Percentiles rank a stretch among this genome's conserved stretches.
These are phyloP conservation scores for Bisporella sp. DNA, from an alignment of 2,329 filamentous ascomycete species.

Conservation along the genomic window DNA sequence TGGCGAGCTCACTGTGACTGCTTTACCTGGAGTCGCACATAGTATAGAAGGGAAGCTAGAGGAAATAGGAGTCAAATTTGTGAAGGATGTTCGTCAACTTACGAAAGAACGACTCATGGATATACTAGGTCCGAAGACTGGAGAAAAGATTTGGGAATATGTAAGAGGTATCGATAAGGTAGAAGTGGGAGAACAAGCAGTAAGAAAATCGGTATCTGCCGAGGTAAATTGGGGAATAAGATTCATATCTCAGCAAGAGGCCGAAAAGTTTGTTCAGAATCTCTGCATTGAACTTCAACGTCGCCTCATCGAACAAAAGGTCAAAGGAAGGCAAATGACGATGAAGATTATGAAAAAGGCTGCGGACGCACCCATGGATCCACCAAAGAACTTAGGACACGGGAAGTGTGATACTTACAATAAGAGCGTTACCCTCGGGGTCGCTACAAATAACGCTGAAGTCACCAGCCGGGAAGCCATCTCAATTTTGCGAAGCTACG, in stretches of 20 bases:
- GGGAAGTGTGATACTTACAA: slow-evolving; percentile 93
- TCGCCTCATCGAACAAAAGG: slow-evolving; percentile 71
- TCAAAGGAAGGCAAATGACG: slow-evolving; percentile 82
- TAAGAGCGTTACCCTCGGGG: slow-evolving; percentile 75
- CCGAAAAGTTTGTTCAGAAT: slow-evolving; percentile 83
- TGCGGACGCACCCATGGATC: slow-evolving; percentile 80
- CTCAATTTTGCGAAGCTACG: slow-evolving; percentile 74
- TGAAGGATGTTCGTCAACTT: slow-evolving; percentile 74
- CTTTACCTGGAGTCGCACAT: slow-evolving; percentile 86
- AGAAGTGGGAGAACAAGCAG: slow-evolving; percentile 78
- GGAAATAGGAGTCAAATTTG: slow-evolving; percentile 73
- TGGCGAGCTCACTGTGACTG: slow-evolving; percentile 68
- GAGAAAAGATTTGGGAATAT: slow-evolving; percentile 85
- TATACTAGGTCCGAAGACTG: slow-evolving; percentile 82
- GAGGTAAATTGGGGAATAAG: slow-evolving; percentile 98
- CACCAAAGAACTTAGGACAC: slow-evolving; percentile 88
- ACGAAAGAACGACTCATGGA: slow-evolving; percentile 70
- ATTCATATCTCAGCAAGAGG: slow-evolving; percentile 86
- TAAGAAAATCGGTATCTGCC: slow-evolving; percentile 90
- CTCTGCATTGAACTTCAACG: slow-evolving; percentile 80
- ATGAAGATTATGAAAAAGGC: slow-evolving; percentile 93
- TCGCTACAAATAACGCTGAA: slow-evolving; percentile 71
- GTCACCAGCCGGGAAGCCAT: slow-evolving; percentile 74
- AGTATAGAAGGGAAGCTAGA: slow-evolving; percentile 84
- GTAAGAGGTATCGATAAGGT: slow-evolving; percentile 77